Conservation (phyloP, 768 basidiomycete genomes). For the Lactarius vividus region DNA sequence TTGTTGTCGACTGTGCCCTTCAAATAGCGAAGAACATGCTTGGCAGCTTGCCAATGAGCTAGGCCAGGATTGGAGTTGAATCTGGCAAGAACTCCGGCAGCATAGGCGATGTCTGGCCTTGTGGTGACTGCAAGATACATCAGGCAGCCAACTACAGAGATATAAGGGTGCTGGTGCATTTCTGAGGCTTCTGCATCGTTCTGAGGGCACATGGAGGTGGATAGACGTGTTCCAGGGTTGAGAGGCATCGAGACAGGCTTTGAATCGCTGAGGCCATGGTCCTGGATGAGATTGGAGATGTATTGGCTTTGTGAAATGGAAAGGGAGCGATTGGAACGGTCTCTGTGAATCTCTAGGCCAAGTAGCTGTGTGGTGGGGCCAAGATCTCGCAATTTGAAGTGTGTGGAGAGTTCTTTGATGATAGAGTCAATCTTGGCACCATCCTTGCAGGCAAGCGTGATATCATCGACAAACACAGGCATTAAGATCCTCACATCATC, state of each 20-base stretch:
- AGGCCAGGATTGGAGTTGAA: too few relatives aligned
- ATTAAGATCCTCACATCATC: not conserved
- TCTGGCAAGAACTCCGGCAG: too few relatives aligned
- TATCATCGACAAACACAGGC: not conserved
- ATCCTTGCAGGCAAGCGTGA: slow-evolving; percentile 5
- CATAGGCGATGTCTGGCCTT: too few relatives aligned
- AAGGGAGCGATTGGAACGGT: not conserved
- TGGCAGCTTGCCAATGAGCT: too few relatives aligned
- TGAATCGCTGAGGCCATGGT: not conserved
- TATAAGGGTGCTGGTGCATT: slow-evolving; percentile 6
- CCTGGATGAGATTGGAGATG: slow-evolving; percentile 4
- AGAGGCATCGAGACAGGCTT: slow-evolving; percentile 11
- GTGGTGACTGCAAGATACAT: too few relatives aligned
- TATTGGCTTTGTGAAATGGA: slow-evolving; percentile 9
- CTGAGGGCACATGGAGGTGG: slow-evolving; percentile 9
- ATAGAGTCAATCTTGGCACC: not conserved
- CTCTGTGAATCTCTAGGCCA: not conserved
- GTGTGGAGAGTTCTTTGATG: not conserved
- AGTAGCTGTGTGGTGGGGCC: not conserved
- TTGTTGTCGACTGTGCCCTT: too few relatives aligned
- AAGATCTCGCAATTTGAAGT: slow-evolving; percentile 14
- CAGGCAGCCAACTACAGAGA: too few relatives aligned
- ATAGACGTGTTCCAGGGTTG: slow-evolving; percentile 9
- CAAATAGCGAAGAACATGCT: too few relatives aligned
- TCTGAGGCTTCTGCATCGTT: not conserved